phyloP scores from a whole-genome alignment of 345 rosid species.

The Rhizophora mangle region DNA sequence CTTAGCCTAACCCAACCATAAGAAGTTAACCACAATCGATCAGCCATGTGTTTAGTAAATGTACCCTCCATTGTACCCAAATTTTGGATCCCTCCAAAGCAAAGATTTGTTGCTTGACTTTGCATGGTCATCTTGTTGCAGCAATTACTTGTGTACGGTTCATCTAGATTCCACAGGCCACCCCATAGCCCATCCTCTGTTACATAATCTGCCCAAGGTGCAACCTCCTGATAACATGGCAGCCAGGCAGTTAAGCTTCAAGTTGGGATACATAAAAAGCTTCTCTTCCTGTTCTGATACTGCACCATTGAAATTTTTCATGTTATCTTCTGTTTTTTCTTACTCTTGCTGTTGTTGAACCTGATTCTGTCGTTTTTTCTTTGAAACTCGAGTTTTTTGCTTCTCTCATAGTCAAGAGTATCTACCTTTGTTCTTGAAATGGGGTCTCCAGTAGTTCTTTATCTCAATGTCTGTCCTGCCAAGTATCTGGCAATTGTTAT shows the following conservation, averaged over 20 bases:
- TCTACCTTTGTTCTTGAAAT: neutral
- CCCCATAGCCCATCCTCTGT: conserved; percentile 7
- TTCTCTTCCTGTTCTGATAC: neutral
- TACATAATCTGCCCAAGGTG: neutral
- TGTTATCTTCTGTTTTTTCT: neutral
- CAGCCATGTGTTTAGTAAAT: too few species aligned
- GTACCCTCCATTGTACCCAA: too few species aligned
- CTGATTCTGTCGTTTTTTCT: neutral
- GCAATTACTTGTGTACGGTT: too few species aligned
- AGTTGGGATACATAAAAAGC: neutral
- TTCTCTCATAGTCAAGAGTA: neutral
- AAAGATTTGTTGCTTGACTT: too few species aligned
- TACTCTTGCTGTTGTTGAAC: too few species aligned
- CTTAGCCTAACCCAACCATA: too few species aligned
- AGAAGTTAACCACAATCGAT: too few species aligned
- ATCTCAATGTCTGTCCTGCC: neutral
- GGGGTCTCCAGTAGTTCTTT: neutral
- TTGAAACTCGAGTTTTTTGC: neutral
- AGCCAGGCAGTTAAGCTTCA: neutral
- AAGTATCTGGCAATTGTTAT: neutral
- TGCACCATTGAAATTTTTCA: neutral
- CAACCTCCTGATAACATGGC: neutral
- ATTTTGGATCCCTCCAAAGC: too few species aligned
- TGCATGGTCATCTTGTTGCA: too few species aligned
- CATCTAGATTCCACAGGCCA: conserved; percentile 11